A percentile compares a stretch with the other conserved stretches of the same genome.
Evolutionary conservation across 768 basidiomycete species (phyloP).

Genomic region (Rhizopogon vesiculosus): DNA sequence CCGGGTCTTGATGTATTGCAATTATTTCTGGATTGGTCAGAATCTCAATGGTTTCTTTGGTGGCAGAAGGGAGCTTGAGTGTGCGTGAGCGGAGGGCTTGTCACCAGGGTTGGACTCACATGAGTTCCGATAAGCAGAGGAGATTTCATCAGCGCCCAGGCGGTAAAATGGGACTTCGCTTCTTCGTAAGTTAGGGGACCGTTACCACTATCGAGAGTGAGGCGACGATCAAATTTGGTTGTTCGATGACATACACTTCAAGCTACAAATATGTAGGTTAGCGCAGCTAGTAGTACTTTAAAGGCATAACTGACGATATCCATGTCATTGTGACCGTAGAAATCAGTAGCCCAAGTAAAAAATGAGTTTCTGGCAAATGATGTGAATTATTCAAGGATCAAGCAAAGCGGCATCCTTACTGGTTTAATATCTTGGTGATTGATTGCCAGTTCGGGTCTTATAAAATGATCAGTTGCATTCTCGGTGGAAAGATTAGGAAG

Average conservation of each 20-base stretch:
- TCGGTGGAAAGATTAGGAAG: not conserved
- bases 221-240: not conserved
- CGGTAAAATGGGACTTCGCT: slow-evolving; percentile 66
- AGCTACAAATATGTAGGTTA: slow-evolving; percentile 30
- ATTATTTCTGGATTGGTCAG: slow-evolving; percentile 61
- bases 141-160: slow-evolving; percentile 69
- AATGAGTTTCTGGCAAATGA: slow-evolving; percentile 53
- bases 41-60: slow-evolving; percentile 46
- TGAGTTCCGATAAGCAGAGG: slow-evolving; percentile 61
- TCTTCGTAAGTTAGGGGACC: slow-evolving; percentile 59
- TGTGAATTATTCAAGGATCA: not conserved
- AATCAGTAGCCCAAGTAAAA: slow-evolving; percentile 56
- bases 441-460: slow-evolving; percentile 46
- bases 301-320: slow-evolving; percentile 48
- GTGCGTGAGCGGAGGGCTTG: not conserved
- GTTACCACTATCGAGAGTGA: slow-evolving; percentile 44
- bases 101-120: slow-evolving; percentile 28
- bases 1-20: slow-evolving; percentile 66
- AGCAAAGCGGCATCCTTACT: slow-evolving; percentile 26
- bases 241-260: slow-evolving; percentile 42
- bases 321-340: slow-evolving; percentile 65
- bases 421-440: slow-evolving; percentile 48
- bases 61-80: slow-evolving; percentile 45
- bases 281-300: not conserved
- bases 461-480: not conserved